These are phyloP conservation scores for Nicotiana obtusifolia DNA, from an alignment of 257 asterid genomes.

Conservation along the genomic window DNA sequence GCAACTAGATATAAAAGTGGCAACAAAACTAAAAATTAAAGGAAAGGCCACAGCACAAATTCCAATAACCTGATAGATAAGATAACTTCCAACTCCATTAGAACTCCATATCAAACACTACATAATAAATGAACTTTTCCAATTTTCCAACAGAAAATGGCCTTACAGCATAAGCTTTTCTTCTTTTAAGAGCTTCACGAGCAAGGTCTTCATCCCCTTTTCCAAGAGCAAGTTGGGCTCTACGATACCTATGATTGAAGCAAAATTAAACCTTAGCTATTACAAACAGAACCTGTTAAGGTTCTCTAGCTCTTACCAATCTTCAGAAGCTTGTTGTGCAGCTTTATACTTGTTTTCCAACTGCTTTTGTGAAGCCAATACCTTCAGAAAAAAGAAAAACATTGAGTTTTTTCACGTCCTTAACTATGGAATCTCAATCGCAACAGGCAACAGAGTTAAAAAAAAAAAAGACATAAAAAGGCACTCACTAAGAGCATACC, in stretches of 20 bases:
- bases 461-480: not conserved
- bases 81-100: not conserved
- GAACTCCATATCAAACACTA: not conserved
- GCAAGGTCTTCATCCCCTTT: conserved; percentile 99
- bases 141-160: conserved; percentile 4
- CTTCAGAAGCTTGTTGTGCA: conserved; percentile 87
- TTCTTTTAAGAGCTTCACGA: conserved; percentile 96
- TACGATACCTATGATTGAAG: conserved; percentile 63
- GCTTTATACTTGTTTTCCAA: conserved; percentile 84
- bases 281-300: conserved; percentile 14
- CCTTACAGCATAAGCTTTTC: conserved; percentile 85
- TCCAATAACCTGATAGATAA: not conserved
- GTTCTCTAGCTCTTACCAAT: conserved; percentile 51
- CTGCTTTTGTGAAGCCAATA: conserved; percentile 94
- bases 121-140: not conserved
- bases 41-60: not conserved
- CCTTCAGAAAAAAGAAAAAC: conserved; percentile 39
- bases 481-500: conserved; percentile 35
- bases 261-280: conserved; percentile 16
- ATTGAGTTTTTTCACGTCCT: not conserved
- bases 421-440: not conserved
- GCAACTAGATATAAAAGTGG: not conserved
- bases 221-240: conserved; percentile 92
- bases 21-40: not conserved
- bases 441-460: not conserved